phyloP scores from a whole-genome alignment of 1,284 basidiomycete genomes.

The Ganoderma resinaceum region DNA sequence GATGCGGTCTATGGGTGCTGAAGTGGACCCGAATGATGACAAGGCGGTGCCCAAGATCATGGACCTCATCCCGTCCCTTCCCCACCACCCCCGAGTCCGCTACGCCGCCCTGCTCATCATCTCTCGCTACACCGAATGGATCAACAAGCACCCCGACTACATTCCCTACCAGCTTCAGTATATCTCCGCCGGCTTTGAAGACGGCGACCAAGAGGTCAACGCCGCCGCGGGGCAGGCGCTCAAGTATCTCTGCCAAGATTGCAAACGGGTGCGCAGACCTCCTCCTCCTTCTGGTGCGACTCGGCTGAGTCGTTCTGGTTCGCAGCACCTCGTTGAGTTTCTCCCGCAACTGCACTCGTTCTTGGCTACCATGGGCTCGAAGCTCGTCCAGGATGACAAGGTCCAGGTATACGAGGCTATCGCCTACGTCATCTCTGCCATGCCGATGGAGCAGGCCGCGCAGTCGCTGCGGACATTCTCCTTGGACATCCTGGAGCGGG shows the following conservation, averaged over 20 bases:
- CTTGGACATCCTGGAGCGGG: slow-evolving; percentile 72
- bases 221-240: slow-evolving; percentile 97
- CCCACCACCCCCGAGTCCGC: slow-evolving; percentile 89
- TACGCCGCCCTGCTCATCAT: slow-evolving; percentile 97
- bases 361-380: slow-evolving; percentile 77
- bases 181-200: slow-evolving; percentile 92
- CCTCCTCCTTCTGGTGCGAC: slow-evolving; percentile 6
- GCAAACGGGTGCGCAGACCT: slow-evolving; percentile 69
- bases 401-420: slow-evolving; percentile 95
- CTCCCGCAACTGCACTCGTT: slow-evolving; percentile 93
- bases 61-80: slow-evolving; percentile 91
- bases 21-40: slow-evolving; percentile 87
- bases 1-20: slow-evolving; percentile 97
- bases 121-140: slow-evolving; percentile 97
- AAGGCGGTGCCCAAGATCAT: slow-evolving; percentile 93
- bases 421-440: slow-evolving; percentile 92
- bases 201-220: slow-evolving; percentile 80
- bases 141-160: slow-evolving; percentile 88
- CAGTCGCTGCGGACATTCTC: slow-evolving; percentile 87
- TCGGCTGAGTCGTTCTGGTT: slow-evolving; percentile 17
- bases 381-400: slow-evolving; percentile 87
- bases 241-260: slow-evolving; percentile 98
- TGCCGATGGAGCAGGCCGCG: slow-evolving; percentile 88
- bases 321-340: slow-evolving; percentile 89
- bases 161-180: slow-evolving; percentile 90